A percentile compares a stretch with the other conserved stretches of the same genome.
phyloP scores from a whole-genome alignment of 2,329 filamentous ascomycete species.

The Xylaria polymorpha region DNA sequence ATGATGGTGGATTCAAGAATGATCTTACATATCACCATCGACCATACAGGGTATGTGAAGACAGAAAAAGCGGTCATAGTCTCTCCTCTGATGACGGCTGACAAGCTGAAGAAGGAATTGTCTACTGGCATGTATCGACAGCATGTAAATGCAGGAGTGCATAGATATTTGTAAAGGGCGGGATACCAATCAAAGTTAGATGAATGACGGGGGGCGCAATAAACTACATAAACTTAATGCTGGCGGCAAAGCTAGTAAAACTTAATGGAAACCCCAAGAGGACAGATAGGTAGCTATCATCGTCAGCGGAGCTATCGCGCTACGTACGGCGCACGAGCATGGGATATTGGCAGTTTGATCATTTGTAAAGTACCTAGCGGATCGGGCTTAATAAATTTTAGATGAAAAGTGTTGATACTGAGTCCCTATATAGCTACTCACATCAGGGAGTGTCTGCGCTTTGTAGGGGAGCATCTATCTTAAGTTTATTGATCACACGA shows the following conservation, averaged over 20 bases:
- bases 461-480: neutral
- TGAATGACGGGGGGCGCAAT: neutral
- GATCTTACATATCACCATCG: neutral
- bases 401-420: neutral
- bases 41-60: neutral
- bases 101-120: conserved; percentile 6
- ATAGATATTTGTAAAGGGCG: conserved; percentile 19
- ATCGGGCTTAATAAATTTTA: neutral
- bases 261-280: conserved; percentile 7
- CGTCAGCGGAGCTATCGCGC: neutral
- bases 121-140: conserved; percentile 6
- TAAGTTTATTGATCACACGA: neutral
- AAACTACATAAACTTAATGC: neutral
- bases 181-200: conserved; percentile 25
- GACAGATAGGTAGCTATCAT: neutral
- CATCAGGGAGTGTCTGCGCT: neutral
- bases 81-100: neutral
- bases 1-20: conserved; percentile 15
- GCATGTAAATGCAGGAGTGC: conserved; percentile 22
- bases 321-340: neutral
- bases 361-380: neutral
- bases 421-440: neutral
- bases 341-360: neutral
- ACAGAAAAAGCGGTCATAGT: neutral
- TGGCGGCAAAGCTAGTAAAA: neutral